These are phyloP conservation scores for Penicillium roqueforti DNA, from an alignment of 495 filamentous ascomycete species.

Conservation along the genomic window DNA sequence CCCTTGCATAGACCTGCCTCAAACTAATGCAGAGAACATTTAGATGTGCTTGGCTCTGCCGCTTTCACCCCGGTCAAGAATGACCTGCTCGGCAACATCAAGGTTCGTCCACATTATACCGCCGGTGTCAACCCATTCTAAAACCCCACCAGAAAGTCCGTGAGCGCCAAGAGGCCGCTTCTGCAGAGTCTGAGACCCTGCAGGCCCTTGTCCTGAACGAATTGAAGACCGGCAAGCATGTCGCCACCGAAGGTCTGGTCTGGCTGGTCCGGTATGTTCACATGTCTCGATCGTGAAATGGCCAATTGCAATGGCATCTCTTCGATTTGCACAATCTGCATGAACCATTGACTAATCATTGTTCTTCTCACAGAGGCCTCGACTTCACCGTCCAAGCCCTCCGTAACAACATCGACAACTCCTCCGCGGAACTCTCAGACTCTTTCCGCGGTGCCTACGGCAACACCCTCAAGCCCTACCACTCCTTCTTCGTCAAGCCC, in stretches of 20 bases:
- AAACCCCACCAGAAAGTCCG: conserved; percentile 73
- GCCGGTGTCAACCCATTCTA: conserved; percentile 7
- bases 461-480: conserved; percentile 82
- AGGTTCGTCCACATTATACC: conserved; percentile 51
- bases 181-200: conserved; percentile 69
- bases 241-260: conserved; percentile 79
- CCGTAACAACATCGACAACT: conserved; percentile 64
- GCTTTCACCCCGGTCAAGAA: conserved; percentile 85
- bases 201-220: conserved; percentile 83
- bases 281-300: conserved; percentile 6
- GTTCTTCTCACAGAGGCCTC: conserved; percentile 61
- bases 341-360: conserved; percentile 3
- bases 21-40: conserved; percentile 10
- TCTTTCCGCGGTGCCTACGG: conserved; percentile 87
- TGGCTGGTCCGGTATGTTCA: conserved; percentile 80
- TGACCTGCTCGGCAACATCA: conserved; percentile 88
- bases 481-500: conserved; percentile 80
- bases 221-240: conserved; percentile 79
- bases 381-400: conserved; percentile 88
- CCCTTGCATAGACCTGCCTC: neutral
- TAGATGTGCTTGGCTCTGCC: conserved; percentile 75
- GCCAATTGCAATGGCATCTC: neutral
- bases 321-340: neutral
- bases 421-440: conserved; percentile 66
- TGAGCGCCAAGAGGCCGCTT: conserved; percentile 72